These are phyloP conservation scores for Corylus americana DNA, from an alignment of 306 rosid genomes.

Conservation along the genomic window DNA sequence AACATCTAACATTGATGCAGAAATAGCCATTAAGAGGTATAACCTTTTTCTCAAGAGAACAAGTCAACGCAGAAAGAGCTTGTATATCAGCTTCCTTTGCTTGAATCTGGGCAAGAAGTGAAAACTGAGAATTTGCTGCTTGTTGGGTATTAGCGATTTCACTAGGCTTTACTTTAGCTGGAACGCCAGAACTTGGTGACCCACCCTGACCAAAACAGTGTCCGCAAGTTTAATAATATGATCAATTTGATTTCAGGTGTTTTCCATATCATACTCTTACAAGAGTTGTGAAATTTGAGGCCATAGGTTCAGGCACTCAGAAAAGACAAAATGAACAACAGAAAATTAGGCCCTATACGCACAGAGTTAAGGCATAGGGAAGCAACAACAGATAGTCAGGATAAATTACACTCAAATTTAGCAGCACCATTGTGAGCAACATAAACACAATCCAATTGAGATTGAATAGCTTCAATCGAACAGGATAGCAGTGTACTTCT, in stretches of 20 bases:
- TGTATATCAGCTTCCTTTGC: slow-evolving; percentile 76
- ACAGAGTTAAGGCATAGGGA: slow-evolving; percentile 1
- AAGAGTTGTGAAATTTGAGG: neutral
- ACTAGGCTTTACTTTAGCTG: slow-evolving; percentile 44
- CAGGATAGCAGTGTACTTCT: neutral
- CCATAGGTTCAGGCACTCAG: neutral
- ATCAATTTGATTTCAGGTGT: neutral
- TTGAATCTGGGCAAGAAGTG: slow-evolving; percentile 50
- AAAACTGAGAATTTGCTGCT: slow-evolving; percentile 52
- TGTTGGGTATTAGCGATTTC: slow-evolving; percentile 47
- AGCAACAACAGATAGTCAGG: neutral
- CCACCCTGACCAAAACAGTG: slow-evolving; percentile 37
- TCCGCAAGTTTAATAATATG: slow-evolving; percentile 1
- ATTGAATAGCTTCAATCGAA: neutral
- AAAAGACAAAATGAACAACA: slow-evolving; percentile 4
- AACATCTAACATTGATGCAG: neutral
- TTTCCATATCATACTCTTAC: neutral
- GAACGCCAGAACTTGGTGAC: slow-evolving; percentile 44
- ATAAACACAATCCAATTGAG: neutral
- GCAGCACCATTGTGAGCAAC: neutral
- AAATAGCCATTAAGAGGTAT: slow-evolving; percentile 14
- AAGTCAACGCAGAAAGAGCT: slow-evolving; percentile 74
- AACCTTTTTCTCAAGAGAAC: slow-evolving; percentile 92
- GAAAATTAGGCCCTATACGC: neutral
- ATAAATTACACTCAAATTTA: neutral